Base-by-base conservation (phyloP, 768 basidiomycete species). In the Naganishia onofrii region DNA sequence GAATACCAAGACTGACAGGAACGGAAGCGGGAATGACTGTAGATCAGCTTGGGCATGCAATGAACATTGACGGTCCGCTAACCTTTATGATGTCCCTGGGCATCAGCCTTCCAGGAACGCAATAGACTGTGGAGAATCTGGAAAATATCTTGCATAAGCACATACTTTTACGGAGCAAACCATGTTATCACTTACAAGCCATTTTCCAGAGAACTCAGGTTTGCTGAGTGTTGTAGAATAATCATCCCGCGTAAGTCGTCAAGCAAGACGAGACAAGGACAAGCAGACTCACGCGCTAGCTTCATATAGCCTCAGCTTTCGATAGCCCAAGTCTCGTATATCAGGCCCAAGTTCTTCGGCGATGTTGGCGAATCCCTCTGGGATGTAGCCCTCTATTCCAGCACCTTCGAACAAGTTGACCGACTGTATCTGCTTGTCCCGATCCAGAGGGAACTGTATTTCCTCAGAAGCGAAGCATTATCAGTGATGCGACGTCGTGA, bases 111-210 rank as follows among this genome's bases (percentile, higher is more conserved):
- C 75, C 85, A 85, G 86, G 88, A 88, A 54, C 88, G 85, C 56
- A 84, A 85, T 26, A 97, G 82, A 2, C 90, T 82, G 8, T 88
- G 84, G 9, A 93, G 82, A 0, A 91, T 86, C 90, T 93, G 72
- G 57, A 21, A 19, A 63, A 26, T n/a, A 63, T 44, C 5, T 17
- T 1, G 15, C 9, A 54, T 68, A 67, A 21, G 69, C 32, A 3
- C 13, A 17, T 42, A 15, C 8, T 13, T 2, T n/a, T n/a, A 21
- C n/a, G 19, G 1, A 46, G 56, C 23, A 28, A 29, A 17, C 17
- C 5, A 32, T 17, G 15, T 48, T 57, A 13, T 28, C 4, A 70
- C 79, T 68, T 52, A 80, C 79, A 15, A 71, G 71, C 79, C 79
- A 80, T 65, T 80, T 80, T 17, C 79, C 79, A 56, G 77, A 63